Base-by-base conservation (phyloP, 2,329 filamentous ascomycete genomes). In the Fusarium subglutinans region DNA sequence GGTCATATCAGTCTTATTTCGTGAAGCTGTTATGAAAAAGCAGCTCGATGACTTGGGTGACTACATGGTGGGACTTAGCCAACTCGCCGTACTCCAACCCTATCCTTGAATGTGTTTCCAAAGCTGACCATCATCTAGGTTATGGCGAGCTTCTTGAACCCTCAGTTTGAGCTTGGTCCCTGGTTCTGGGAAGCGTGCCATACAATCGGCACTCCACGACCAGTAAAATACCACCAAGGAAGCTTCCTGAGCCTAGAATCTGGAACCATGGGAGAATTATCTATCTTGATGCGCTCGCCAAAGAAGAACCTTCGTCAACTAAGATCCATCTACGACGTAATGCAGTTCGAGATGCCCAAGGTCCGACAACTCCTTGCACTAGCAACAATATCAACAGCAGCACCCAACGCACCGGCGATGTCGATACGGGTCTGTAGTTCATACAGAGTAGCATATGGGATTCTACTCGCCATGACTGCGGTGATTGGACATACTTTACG, bases 171-270 rank as follows among this genome's bases (percentile, higher is more conserved):
- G 12, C 26, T 78, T 1, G 76, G 71, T 5, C 47, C 56, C 2
- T 78, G 76, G 76, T 78, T 78, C 40, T 78, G 75, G 75, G 63
- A 78, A 37, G 71, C 71, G 6, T 74, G 71, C 5, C 53, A 54
- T 14, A n/a, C 28, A 2, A 57, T 57, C 40, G 55, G 58, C 9
- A 71, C 43, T 7, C 62, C 63, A 7, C 66, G 76, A 0, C 74
- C 76, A 5, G 45, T 71, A 15, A 56, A 50, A 12, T 76, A 75
- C 15, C 50, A 71, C 3, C 66, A 70, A 41, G 66, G 71, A n/a
- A 63, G 56, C 35, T 74, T 78, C 22, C 7, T 72, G 4, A 73
- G 65, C 2, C 41, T 78, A 5, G 76, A 78, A 6, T 51, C 67
- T 2, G 55, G 41, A 4, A 73, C 70, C 5, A 44, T 72, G 18